Evolutionary conservation across 305 asterid genomes (phyloP).

Genomic region (Fraxinus greggii): DNA sequence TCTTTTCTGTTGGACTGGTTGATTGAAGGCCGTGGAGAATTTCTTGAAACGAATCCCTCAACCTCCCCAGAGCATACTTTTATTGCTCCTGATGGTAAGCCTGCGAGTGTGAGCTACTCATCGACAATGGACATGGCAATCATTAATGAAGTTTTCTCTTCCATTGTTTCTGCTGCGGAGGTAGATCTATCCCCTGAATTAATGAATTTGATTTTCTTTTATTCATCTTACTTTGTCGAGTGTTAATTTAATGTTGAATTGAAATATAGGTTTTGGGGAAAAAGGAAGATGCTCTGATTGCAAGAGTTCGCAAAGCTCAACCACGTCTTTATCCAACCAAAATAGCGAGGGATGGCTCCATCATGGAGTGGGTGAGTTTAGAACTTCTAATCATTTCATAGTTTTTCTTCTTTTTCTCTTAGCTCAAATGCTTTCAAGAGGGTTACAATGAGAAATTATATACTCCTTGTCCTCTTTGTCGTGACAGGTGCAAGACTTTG

Average conservation of each 20-base stretch:
- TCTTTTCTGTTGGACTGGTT: constrained; percentile 72
- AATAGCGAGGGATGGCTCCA: constrained; percentile 64
- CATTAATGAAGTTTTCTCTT: constrained; percentile 55
- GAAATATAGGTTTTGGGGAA: constrained; percentile 57
- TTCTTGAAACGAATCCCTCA: constrained; percentile 74
- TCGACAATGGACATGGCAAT: constrained; percentile 76
- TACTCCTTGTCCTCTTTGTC: constrained; percentile 2
- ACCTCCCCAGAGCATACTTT: constrained; percentile 75
- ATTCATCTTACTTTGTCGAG: neutral
- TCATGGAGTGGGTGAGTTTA: constrained; percentile 81
- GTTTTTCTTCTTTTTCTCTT: neutral
- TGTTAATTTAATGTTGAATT: constrained; percentile 12
- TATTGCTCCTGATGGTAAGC: constrained; percentile 65
- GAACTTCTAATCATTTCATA: neutral
- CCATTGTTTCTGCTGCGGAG: constrained; percentile 68
- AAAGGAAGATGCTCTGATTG: constrained; percentile 44
- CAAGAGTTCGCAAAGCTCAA: constrained; percentile 59
- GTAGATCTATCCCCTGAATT: constrained; percentile 28
- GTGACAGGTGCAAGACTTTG: constrained; percentile 58
- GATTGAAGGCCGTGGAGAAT: constrained; percentile 51
- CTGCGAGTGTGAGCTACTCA: constrained; percentile 73
- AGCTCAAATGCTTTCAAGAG: neutral
- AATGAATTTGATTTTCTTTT: neutral
- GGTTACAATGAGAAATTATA: neutral
- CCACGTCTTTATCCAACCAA: constrained; percentile 53